These are phyloP conservation scores for Ustilago trichophora DNA, from an alignment of 1,284 basidiomycete species.

Conservation along the genomic window DNA sequence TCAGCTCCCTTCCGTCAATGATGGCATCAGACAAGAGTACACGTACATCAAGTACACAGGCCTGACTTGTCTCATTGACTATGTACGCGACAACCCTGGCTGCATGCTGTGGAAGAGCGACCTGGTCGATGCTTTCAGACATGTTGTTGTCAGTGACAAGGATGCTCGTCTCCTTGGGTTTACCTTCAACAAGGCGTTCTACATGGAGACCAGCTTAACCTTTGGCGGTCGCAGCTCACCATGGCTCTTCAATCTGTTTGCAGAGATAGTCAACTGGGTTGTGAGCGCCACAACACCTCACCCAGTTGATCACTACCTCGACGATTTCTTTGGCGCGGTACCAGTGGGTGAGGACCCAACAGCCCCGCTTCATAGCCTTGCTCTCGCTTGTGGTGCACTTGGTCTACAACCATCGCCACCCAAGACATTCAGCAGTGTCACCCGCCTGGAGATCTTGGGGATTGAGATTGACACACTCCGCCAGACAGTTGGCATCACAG, in stretches of 20 bases:
- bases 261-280: not conserved
- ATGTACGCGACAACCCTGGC: not conserved
- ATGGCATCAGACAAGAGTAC: not conserved
- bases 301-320: not conserved
- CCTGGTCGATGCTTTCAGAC: not conserved
- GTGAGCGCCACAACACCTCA: too few species aligned
- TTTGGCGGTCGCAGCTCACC: not conserved
- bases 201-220: not conserved
- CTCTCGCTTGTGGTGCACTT: too few species aligned
- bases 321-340: not conserved
- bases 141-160: not conserved
- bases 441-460: not conserved
- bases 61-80: too few species aligned
- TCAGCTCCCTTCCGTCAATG: not conserved
- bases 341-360: too few species aligned
- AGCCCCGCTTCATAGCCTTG: too few species aligned
- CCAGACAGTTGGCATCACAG: not conserved
- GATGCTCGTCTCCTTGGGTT: not conserved
- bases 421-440: not conserved
- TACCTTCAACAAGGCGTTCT: not conserved
- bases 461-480: not conserved
- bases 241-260: not conserved
- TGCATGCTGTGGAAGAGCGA: not conserved
- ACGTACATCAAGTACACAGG: too few species aligned
- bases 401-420: too few species aligned